Conservation (phyloP, 2,329 filamentous ascomycete genomes). For the Botrytis cinerea region DNA sequence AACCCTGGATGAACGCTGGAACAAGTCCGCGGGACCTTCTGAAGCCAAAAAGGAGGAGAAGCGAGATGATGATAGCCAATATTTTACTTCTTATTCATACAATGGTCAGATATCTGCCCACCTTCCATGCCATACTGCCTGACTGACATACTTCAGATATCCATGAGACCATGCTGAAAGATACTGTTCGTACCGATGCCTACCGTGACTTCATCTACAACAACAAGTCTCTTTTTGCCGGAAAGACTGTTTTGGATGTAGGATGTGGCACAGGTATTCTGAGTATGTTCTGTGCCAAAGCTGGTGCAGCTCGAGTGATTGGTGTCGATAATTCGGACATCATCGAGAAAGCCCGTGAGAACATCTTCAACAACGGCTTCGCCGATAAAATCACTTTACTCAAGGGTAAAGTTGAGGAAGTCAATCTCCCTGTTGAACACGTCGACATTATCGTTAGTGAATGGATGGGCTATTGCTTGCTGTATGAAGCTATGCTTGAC, state of each 20-base stretch:
- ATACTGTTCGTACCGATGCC: constrained; percentile 81
- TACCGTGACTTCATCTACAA: constrained; percentile 95
- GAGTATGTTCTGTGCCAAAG: constrained; percentile 91
- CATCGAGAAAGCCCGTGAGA: constrained; percentile 81
- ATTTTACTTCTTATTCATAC: constrained; percentile 65
- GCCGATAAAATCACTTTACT: constrained; percentile 74
- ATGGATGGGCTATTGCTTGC: constrained; percentile 95
- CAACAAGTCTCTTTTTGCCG: constrained; percentile 83
- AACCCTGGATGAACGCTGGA: constrained; percentile 46
- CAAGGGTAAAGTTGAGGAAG: constrained; percentile 85
- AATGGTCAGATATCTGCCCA: constrained; percentile 53
- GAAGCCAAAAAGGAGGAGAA: constrained; percentile 39
- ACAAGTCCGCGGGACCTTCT: constrained; percentile 39
- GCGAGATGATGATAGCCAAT: constrained; percentile 58
- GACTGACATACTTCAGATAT: constrained; percentile 60
- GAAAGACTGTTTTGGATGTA: constrained; percentile 86
- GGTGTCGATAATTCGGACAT: constrained; percentile 93
- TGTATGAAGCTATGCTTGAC: constrained; percentile 96
- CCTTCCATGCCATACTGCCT: constrained; percentile 26
- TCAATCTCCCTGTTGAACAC: constrained; percentile 71
- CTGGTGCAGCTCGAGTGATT: constrained; percentile 82
- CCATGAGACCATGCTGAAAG: constrained; percentile 94
- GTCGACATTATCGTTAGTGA: constrained; percentile 96
- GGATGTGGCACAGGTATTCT: constrained; percentile 87
- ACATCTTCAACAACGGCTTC: constrained; percentile 79